phyloP scores from a whole-genome alignment of 148 eudicot genomes.

The Amaranthus cruentus region DNA sequence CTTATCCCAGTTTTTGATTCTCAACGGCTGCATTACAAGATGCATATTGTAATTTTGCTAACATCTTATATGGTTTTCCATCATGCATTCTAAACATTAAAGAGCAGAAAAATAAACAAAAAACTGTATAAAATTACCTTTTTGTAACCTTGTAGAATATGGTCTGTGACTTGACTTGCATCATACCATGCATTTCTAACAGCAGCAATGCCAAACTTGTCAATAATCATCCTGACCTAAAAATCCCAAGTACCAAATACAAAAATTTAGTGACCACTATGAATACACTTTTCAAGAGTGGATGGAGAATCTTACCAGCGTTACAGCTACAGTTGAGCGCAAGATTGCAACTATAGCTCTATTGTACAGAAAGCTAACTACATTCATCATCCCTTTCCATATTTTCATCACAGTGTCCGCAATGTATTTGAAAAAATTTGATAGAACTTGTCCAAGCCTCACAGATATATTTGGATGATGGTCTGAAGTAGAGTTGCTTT shows the following conservation, averaged over 20 bases:
- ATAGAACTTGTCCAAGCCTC: conserved; percentile 37
- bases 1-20: conserved; percentile 78
- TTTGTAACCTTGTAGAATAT: conserved; percentile 66
- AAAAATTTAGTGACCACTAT: neutral
- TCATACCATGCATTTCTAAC: conserved; percentile 76
- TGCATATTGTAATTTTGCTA: neutral
- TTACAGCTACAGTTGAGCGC: conserved; percentile 65
- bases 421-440: conserved; percentile 37
- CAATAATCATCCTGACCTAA: conserved; percentile 74
- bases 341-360: conserved; percentile 67
- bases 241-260: neutral
- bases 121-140: conserved; percentile 41
- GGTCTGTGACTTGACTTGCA: conserved; percentile 61
- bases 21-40: conserved; percentile 59
- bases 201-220: conserved; percentile 75
- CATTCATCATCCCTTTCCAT: conserved; percentile 46
- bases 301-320: conserved; percentile 48
- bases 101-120: neutral
- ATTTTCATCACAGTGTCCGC: conserved; percentile 33
- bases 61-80: neutral
- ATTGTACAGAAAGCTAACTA: conserved; percentile 48
- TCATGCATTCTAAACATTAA: neutral
- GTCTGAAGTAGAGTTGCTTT: conserved; percentile 35
- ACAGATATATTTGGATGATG: conserved; percentile 34
- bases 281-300: conserved; percentile 1